Evolutionary conservation across 805 yeast species (phyloP).

Genomic region (Ogataea corticis): DNA sequence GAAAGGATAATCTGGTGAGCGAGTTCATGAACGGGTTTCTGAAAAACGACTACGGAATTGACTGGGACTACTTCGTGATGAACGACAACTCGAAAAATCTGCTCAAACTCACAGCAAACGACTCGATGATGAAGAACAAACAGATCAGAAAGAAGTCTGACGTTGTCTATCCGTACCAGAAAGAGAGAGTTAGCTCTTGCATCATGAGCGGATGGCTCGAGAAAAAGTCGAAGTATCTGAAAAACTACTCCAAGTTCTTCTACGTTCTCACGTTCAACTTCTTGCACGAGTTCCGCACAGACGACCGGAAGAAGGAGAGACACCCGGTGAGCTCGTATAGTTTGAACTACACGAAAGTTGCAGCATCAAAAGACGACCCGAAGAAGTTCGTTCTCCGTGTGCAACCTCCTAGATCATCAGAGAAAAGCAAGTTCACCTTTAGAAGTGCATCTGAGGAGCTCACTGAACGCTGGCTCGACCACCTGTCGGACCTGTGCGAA

Average conservation of each 20-base stretch:
- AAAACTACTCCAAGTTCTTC: slow-evolving; percentile 61
- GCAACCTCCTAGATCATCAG: slow-evolving; percentile 26
- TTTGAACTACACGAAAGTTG: slow-evolving; percentile 35
- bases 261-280: slow-evolving; percentile 68
- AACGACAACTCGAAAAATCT: slow-evolving; percentile 44
- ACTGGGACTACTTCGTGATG: slow-evolving; percentile 68
- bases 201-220: slow-evolving; percentile 60
- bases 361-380: slow-evolving; percentile 36
- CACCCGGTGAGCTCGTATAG: slow-evolving; percentile 43
- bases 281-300: slow-evolving; percentile 63
- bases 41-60: slow-evolving; percentile 59
- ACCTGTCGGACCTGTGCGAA: slow-evolving; percentile 51
- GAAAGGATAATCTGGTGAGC: slow-evolving; percentile 51
- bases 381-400: slow-evolving; percentile 42
- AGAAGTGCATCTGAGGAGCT: slow-evolving; percentile 46
- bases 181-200: slow-evolving; percentile 49
- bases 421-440: slow-evolving; percentile 37
- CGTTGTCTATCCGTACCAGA: slow-evolving; percentile 53
- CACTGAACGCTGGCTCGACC: slow-evolving; percentile 54
- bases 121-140: slow-evolving; percentile 33
- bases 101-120: slow-evolving; percentile 37
- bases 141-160: slow-evolving; percentile 50
- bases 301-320: slow-evolving; percentile 56
- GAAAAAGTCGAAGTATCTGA: slow-evolving; percentile 60
- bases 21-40: slow-evolving; percentile 52